Percentiles rank a stretch among this genome's conserved stretches.
Conservation (phyloP, 768 basidiomycete species). For the Leccinum rimulosum region DNA sequence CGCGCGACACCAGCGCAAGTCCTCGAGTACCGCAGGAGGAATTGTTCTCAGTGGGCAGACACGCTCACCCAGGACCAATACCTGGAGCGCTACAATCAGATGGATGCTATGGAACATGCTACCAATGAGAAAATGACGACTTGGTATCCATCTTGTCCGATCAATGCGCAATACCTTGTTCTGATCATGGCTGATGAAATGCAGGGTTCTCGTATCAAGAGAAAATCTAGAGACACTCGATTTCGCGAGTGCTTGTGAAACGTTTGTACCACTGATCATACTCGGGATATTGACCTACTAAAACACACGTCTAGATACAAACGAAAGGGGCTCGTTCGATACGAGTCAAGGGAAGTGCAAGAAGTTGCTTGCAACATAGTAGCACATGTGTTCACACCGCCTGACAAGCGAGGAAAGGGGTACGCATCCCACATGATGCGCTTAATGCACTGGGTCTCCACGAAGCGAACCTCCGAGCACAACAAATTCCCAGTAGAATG, state of each 20-base stretch:
- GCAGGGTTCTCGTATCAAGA: slow-evolving; percentile 55
- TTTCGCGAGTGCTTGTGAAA: slow-evolving; percentile 5
- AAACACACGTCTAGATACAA: slow-evolving; percentile 26
- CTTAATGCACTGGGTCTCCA: slow-evolving; percentile 55
- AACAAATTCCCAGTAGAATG: slow-evolving; percentile 36
- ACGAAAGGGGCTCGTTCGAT: slow-evolving; percentile 30
- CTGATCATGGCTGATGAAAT: background rate
- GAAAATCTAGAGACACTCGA: slow-evolving; percentile 37
- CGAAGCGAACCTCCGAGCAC: slow-evolving; percentile 26
- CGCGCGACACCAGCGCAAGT: slow-evolving; percentile 47
- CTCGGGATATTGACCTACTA: background rate
- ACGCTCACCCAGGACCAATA: slow-evolving; percentile 41
- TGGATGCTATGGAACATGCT: slow-evolving; percentile 44
- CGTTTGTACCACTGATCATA: background rate
- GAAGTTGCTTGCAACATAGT: slow-evolving; percentile 47
- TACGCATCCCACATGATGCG: slow-evolving; percentile 63
- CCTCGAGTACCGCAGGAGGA: slow-evolving; percentile 37
- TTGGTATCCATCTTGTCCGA: slow-evolving; percentile 37
- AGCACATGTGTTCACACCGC: slow-evolving; percentile 55
- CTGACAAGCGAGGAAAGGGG: slow-evolving; percentile 46
- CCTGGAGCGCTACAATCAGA: slow-evolving; percentile 37
- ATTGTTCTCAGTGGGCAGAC: slow-evolving; percentile 43
- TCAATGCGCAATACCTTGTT: background rate
- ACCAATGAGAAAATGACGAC: slow-evolving; percentile 33
- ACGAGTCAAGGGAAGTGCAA: slow-evolving; percentile 19